These are phyloP conservation scores for Taxawa tesnikishii DNA, from an alignment of 2,329 filamentous ascomycete genomes.

Conservation along the genomic window DNA sequence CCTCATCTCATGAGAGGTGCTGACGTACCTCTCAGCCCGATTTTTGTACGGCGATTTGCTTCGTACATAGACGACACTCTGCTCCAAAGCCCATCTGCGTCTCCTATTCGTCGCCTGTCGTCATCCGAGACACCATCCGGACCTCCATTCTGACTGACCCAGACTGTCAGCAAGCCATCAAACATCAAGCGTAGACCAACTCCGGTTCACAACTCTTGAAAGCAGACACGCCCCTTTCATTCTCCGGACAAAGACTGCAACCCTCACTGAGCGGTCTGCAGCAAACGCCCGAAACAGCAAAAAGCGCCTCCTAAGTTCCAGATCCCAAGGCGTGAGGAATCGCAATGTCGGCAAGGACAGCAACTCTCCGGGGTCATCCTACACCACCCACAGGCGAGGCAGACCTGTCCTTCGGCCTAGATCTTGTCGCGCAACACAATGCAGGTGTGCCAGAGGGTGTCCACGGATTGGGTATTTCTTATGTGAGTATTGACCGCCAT, in stretches of 20 bases:
- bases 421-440: slow-evolving; percentile 31
- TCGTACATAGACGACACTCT: too few species aligned
- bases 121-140: slow-evolving; percentile 2
- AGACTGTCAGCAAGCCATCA: not conserved
- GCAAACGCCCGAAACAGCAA: slow-evolving; percentile 9
- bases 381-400: slow-evolving; percentile 1
- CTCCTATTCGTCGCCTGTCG: slow-evolving; percentile 4
- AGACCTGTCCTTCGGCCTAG: slow-evolving; percentile 18
- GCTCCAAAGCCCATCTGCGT: slow-evolving; percentile 1
- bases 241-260: slow-evolving; percentile 2
- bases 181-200: slow-evolving; percentile 3
- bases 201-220: slow-evolving; percentile 3
- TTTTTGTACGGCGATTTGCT: too few species aligned
- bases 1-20: too few species aligned
- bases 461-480: slow-evolving; percentile 20
- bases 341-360: slow-evolving; percentile 5
- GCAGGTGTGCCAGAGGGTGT: slow-evolving; percentile 24
- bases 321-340: slow-evolving; percentile 1
- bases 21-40: too few species aligned
- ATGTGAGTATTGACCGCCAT: slow-evolving; percentile 2
- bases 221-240: slow-evolving; percentile 1
- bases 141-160: not conserved
- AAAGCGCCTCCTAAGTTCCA: slow-evolving; percentile 5
- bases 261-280: not conserved
- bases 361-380: slow-evolving; percentile 3